Base-by-base conservation (phyloP, 257 asterid species). In the Penstemon barbatus region DNA sequence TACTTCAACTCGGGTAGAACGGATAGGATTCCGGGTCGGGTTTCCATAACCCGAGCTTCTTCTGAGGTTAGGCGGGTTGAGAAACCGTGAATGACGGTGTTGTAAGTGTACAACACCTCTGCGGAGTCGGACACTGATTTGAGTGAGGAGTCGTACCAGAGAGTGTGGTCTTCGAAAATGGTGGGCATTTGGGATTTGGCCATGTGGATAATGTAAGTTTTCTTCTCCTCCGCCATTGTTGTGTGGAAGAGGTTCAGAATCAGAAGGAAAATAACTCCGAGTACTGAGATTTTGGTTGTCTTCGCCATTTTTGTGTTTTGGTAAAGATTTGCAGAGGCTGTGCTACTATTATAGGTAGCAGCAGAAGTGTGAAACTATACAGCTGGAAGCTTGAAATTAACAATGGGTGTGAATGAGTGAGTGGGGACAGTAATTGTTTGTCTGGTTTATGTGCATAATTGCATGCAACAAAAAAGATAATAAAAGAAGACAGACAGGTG, bases 181-280 rank as follows among this genome's bases (percentile, higher is more conserved):
- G 71, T 71, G 8, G 99, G 97, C 96, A 87, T 94, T 76, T 86
- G 71, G 0, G 86, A 82, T 63, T 83, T 83, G 45, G 91, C 89
- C 99, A 89, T 83, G 83, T 91, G 97, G 56, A 94, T 73, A 36
- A 94, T 91, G 81, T 89, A 91, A 2, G 97, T 89, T 3, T 57
- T 77, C 78, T 72, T 77, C 66, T 49, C 58, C 73, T 0, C 25
- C 42, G 63, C 69, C 70, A 69, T 78, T 56, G 53, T 62, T 5
- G 82, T 57, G 5, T 66, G 72, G 71, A 76, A 70, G 5, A 70
- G 69, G 4, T 50, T 63, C 13, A 80, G 55, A 50, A 87, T 63
- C 13, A 80, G 55, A 50, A 87, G 18, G 43, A 81, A 6, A 6
- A 51, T 42, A 36, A 48, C 38, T 13, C 74, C 73, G 4, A 73